Percentiles rank a stretch among this genome's conserved stretches.
Evolutionary conservation across 208 protist species (phyloP).

Genomic region (Phytomonas sp.): DNA sequence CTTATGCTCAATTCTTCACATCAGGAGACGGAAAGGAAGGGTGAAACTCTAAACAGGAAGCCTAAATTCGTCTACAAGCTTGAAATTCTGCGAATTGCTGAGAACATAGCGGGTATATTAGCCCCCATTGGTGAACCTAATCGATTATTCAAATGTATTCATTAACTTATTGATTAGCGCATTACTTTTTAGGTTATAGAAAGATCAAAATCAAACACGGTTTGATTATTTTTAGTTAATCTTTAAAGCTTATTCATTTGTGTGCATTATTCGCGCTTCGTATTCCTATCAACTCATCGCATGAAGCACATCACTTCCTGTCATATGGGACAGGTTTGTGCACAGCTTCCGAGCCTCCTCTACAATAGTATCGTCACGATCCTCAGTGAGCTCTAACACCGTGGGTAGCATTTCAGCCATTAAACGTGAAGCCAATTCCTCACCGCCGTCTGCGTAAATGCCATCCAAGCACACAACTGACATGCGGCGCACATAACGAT

Average conservation of each 20-base stretch:
- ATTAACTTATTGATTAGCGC: not conserved
- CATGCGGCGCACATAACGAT: constrained; percentile 53
- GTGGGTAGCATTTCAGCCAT: constrained; percentile 86
- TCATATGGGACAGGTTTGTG: constrained; percentile 79
- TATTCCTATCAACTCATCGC: constrained; percentile 49
- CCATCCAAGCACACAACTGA: constrained; percentile 61
- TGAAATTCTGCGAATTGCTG: not conserved
- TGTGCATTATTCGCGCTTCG: constrained; percentile 6
- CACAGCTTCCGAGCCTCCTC: constrained; percentile 75
- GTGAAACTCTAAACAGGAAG: not conserved
- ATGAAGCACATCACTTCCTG: constrained; percentile 84
- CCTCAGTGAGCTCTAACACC: constrained; percentile 87
- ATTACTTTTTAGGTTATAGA: constrained; percentile 6
- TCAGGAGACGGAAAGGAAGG: not conserved
- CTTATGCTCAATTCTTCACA: not conserved
- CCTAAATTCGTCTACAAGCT: not conserved
- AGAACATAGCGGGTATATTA: not conserved
- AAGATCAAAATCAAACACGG: constrained; percentile 11
- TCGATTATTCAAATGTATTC: not conserved
- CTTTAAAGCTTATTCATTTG: constrained; percentile 2
- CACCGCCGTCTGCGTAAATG: constrained; percentile 85
- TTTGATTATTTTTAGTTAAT: constrained; percentile 8
- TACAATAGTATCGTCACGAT: constrained; percentile 69
- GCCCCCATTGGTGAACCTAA: not conserved
- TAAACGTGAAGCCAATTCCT: constrained; percentile 77